A percentile compares a stretch with the other conserved stretches of the same genome.
Conservation (phyloP, 1,284 basidiomycete genomes). For the Ceratobasidium theobromae region DNA sequence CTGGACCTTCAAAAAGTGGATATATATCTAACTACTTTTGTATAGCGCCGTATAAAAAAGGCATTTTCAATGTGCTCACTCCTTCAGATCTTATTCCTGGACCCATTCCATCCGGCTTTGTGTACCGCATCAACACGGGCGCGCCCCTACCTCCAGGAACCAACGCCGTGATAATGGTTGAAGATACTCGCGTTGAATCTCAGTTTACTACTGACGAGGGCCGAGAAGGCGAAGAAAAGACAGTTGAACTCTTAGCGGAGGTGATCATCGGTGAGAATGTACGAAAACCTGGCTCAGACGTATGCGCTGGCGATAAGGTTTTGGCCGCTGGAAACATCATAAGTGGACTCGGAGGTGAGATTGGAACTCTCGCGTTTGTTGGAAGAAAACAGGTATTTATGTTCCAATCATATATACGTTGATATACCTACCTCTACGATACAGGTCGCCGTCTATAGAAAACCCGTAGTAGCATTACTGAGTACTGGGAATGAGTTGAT, state of each 20-base stretch:
- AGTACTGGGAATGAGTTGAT: slow-evolving; percentile 85
- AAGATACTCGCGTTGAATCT: slow-evolving; percentile 63
- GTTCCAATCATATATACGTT: neutral
- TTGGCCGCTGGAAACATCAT: slow-evolving; percentile 64
- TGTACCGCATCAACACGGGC: slow-evolving; percentile 80
- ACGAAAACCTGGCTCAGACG: slow-evolving; percentile 72
- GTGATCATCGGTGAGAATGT: slow-evolving; percentile 72
- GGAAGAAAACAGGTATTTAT: slow-evolving; percentile 63
- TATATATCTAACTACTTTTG: slow-evolving; percentile 17
- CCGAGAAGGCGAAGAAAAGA: slow-evolving; percentile 59
- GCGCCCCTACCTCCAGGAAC: slow-evolving; percentile 71
- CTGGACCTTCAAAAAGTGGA: neutral
- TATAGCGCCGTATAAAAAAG: slow-evolving; percentile 49
- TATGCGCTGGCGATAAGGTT: slow-evolving; percentile 65
- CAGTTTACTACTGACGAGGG: slow-evolving; percentile 15
- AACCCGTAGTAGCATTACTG: slow-evolving; percentile 74
- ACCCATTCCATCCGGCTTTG: slow-evolving; percentile 52
- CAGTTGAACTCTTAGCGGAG: slow-evolving; percentile 66
- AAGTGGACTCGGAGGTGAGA: slow-evolving; percentile 71
- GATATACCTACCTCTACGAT: neutral
- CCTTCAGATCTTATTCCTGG: slow-evolving; percentile 51
- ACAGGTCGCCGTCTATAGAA: slow-evolving; percentile 65
- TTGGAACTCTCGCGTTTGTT: slow-evolving; percentile 82
- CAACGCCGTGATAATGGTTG: slow-evolving; percentile 87
- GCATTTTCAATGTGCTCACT: slow-evolving; percentile 71